phyloP scores from a whole-genome alignment of 768 basidiomycete genomes.

The Amanita polypyramis region DNA sequence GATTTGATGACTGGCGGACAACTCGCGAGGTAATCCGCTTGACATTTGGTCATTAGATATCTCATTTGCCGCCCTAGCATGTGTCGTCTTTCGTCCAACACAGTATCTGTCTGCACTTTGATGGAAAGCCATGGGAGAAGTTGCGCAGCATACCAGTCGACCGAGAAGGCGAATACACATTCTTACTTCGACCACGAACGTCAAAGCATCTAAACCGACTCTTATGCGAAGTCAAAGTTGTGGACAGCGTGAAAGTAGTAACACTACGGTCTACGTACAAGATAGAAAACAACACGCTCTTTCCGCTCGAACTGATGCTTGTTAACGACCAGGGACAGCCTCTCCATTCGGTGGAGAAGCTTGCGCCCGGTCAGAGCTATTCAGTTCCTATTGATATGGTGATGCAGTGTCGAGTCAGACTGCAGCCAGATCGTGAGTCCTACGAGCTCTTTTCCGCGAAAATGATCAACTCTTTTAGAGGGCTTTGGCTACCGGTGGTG shows the following conservation, averaged over 20 bases:
- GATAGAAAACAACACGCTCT: constrained; percentile 82
- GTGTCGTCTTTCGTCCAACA: constrained; percentile 68
- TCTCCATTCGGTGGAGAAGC: constrained; percentile 71
- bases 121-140: constrained; percentile 84
- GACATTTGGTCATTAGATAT: background rate
- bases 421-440: constrained; percentile 86
- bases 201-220: constrained; percentile 72
- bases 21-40: constrained; percentile 68
- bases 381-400: constrained; percentile 87
- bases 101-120: constrained; percentile 74
- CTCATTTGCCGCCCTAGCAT: constrained; percentile 28
- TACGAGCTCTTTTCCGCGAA: background rate
- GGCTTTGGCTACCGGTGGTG: constrained; percentile 98
- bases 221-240: constrained; percentile 80
- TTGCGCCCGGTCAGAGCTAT: constrained; percentile 84
- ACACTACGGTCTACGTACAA: constrained; percentile 90
- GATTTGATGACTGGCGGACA: constrained; percentile 93
- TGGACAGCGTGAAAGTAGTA: constrained; percentile 90
- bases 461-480: constrained; percentile 33
- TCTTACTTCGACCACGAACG: constrained; percentile 70
- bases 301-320: constrained; percentile 85
- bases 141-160: constrained; percentile 86
- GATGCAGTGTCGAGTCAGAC: constrained; percentile 64
- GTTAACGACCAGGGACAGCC: constrained; percentile 82
- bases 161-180: constrained; percentile 84